Evolutionary conservation across 1,284 basidiomycete genomes (phyloP).

Genomic region (Boletellus deceptivus): DNA sequence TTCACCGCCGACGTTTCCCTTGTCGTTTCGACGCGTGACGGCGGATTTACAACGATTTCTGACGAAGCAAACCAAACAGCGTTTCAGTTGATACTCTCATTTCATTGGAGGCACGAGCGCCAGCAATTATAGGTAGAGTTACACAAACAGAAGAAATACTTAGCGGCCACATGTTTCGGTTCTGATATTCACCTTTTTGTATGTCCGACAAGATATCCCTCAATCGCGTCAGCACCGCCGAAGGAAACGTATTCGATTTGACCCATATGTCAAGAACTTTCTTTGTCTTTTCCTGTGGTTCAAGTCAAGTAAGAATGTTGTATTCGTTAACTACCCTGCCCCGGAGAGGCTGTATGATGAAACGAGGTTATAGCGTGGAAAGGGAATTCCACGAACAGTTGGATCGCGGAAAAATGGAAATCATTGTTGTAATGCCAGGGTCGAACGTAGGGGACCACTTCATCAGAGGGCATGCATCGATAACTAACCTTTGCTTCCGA

Average conservation of each 20-base stretch:
- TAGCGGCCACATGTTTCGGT: constrained; percentile 65
- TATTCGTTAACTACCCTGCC: constrained; percentile 37
- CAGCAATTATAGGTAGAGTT: constrained; percentile 55
- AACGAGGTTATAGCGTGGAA: neutral
- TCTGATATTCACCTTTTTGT: constrained; percentile 81
- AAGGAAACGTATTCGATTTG: constrained; percentile 82
- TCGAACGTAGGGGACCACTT: constrained; percentile 5
- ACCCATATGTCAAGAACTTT: constrained; percentile 95
- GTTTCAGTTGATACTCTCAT: constrained; percentile 70
- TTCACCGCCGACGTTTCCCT: constrained; percentile 24
- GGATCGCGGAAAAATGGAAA: constrained; percentile 2
- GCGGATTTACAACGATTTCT: constrained; percentile 54
- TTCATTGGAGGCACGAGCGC: constrained; percentile 38
- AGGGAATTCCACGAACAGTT: neutral
- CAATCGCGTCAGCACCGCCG: constrained; percentile 64
- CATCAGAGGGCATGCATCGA: constrained; percentile 7
- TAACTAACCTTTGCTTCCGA: constrained; percentile 81
- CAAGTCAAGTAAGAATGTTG: constrained; percentile 31
- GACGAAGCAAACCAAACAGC: constrained; percentile 53
- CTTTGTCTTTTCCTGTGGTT: constrained; percentile 84
- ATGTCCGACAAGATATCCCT: constrained; percentile 60
- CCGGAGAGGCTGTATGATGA: constrained; percentile 13
- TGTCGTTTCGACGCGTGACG: constrained; percentile 35
- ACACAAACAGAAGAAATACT: constrained; percentile 66
- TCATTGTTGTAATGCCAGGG: constrained; percentile 8